Base-by-base conservation (phyloP, 1,284 basidiomycete genomes). In the Leccinum griseonigrum region DNA sequence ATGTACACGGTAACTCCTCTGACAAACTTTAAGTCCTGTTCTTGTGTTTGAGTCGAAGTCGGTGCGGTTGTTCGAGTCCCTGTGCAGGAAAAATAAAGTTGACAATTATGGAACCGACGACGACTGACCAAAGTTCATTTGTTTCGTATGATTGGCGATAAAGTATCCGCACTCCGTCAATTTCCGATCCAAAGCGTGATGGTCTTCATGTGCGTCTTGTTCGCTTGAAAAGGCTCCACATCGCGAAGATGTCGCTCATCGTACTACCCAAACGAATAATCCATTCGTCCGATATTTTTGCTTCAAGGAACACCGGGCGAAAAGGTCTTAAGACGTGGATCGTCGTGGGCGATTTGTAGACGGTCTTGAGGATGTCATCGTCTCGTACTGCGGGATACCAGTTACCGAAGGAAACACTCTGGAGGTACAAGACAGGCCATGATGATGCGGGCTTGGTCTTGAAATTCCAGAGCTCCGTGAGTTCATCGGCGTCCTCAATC, bases 301-400 rank as follows among this genome's bases (percentile, higher is more conserved):
- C 22, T 22, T 22, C 22, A 22, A 22, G 22, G 22, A 22, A 22
- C 22, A 22, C 22, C 22, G 22, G 22, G 22, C 22, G 22, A 22
- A 22, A 22, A 22, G 22, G 22, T 22, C 22, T 22, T 22, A 99
- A 98, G 36, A 98, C 88, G 72, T 99, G 97, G 10, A 98, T 92
- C 0, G 95, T 94, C 0, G 89, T 91, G 0, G 95, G 95, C 0
- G 96, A 97, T 77, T 98, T 98, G 82, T 99, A 99, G 2, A 96
- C 92, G 0, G 97, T 99, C 74, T 94, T 94, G 7, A 99, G 85
- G 29, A 97, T 84, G 48, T 98, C 90, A 9, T 90, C 84, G 72
- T 99, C 97, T 60, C 97, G 86, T 22, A 68, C 93, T 95, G 74
- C 56, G 36, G 34, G n/a, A 55, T 32, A 51, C 63, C 18, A 70